phyloP scores from a whole-genome alignment of 83 land plant genomes.

The Picea abies region DNA sequence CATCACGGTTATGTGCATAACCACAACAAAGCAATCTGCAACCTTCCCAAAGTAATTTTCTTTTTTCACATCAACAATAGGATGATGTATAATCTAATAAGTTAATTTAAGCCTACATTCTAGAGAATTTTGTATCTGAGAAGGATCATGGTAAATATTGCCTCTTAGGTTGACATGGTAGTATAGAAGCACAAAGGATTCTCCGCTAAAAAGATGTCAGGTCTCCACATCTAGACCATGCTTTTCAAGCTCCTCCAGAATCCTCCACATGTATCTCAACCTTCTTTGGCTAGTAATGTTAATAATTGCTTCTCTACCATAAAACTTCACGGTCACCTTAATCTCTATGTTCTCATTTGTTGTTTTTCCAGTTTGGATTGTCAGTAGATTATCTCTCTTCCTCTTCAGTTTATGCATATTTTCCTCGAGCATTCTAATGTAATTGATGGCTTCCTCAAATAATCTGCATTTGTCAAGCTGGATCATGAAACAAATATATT shows the following conservation, averaged over 20 bases:
- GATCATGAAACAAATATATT: too few species aligned
- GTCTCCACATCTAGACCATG: not conserved
- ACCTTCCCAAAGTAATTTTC: too few species aligned
- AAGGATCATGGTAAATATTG: not conserved
- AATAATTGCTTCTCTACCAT: not conserved
- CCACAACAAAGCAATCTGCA: too few species aligned
- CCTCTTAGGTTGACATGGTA: not conserved
- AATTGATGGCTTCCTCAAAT: not conserved
- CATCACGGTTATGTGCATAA: too few species aligned
- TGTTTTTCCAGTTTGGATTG: too few species aligned
- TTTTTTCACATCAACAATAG: too few species aligned
- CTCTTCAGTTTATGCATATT: not conserved
- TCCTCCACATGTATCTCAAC: not conserved
- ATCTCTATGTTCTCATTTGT: not conserved
- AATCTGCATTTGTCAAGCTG: conserved; percentile 4
- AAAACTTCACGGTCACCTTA: not conserved
- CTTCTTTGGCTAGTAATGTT: not conserved
- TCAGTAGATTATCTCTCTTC: not conserved
- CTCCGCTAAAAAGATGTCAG: not conserved
- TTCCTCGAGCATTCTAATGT: not conserved
- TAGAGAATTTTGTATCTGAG: too few species aligned
- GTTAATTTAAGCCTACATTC: not conserved
- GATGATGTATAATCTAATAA: not conserved
- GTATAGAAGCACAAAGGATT: not conserved
- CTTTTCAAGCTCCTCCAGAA: not conserved